These are phyloP conservation scores for Tricholoma hemisulphureum DNA, from an alignment of 768 basidiomycete species.

Conservation along the genomic window DNA sequence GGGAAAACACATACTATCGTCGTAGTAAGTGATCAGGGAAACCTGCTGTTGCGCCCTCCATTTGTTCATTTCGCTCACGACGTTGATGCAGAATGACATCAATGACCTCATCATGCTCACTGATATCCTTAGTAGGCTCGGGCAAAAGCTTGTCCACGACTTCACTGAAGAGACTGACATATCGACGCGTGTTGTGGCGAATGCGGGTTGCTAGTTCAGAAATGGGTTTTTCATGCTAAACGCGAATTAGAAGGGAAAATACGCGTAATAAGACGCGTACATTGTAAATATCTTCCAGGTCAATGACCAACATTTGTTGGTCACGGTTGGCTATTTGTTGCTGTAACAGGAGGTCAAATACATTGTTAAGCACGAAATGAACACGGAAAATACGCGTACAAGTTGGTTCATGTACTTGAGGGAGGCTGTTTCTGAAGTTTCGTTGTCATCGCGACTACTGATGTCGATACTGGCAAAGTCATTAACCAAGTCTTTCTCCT, in stretches of 20 bases:
- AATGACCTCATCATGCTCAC: slow-evolving; percentile 89
- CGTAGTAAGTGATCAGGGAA: slow-evolving; percentile 92
- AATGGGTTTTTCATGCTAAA: slow-evolving; percentile 66
- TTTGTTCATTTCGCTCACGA: slow-evolving; percentile 80
- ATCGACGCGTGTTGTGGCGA: slow-evolving; percentile 83
- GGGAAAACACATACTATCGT: slow-evolving; percentile 77
- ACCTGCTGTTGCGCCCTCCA: slow-evolving; percentile 67
- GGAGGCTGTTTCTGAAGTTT: slow-evolving; percentile 35
- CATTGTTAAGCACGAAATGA: slow-evolving; percentile 14
- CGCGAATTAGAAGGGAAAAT: slow-evolving; percentile 9
- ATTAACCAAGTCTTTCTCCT: slow-evolving; percentile 62
- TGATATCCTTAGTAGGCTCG: slow-evolving; percentile 83
- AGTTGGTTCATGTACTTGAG: slow-evolving; percentile 84
- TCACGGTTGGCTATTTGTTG: slow-evolving; percentile 93
- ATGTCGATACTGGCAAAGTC: slow-evolving; percentile 73
- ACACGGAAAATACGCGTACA: slow-evolving; percentile 45
- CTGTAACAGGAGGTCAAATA: slow-evolving; percentile 37
- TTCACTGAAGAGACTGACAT: slow-evolving; percentile 84
- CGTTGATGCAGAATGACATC: slow-evolving; percentile 96
- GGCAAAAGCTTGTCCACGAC: slow-evolving; percentile 91
- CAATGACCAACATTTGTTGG: slow-evolving; percentile 83
- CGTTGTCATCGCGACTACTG: slow-evolving; percentile 44
- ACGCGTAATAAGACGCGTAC: slow-evolving; percentile 38
- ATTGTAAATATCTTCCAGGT: slow-evolving; percentile 81
- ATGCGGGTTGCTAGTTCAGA: slow-evolving; percentile 80